Evolutionary conservation across 805 yeast species (phyloP), one percentile per base, ranked within the genome.

Genomic region (Ogataea parapolymorpha): DNA sequence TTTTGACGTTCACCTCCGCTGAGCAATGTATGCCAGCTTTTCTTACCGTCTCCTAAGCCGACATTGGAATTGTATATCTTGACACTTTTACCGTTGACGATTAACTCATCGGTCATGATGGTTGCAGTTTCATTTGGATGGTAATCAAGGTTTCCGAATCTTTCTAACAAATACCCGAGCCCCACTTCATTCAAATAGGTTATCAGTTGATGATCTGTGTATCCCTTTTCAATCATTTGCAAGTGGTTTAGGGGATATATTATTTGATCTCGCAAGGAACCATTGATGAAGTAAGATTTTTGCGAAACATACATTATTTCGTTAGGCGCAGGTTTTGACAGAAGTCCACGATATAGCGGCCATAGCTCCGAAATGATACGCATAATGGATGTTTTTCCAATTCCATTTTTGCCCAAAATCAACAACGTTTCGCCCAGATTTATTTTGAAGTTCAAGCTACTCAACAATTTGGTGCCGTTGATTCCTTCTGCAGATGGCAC

Each of bases 1-100:
- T 95, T 78, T 68, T 89, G 97, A 64, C 87, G 82, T 61, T 89
- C 97, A 42, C 97, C 97, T n/a, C 97, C 97, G 63, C 93, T 83
- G 49, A 89, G 73, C n/a, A 89, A 83, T 58, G 85, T 95, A 55
- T 82, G 82, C 96, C 96, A 89, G 16, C 42, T 54, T 31, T 55
- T 54, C 28, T 55, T 56, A 25, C 62, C 65, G 26, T 60, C 62
- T 18, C 40, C 58, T 48, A 18, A n/a, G 9, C 56, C 53, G 22
- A 44, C 43, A 42, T 51, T 54, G 5, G 59, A 50, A 44, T 58
- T 59, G 32, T 53, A 59, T 15, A 60, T 49, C 23, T 51, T 39
- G 26, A 56, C 45, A n/a, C 15, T 20, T 29, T 47, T 46, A 12
- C 62, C 67, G 37, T 58, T 49, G 14, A 55, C 50, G 8, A 52